Evolutionary conservation across 805 yeast genomes (phyloP).

Genomic region (Wickerhamomyces strasburgensis): DNA sequence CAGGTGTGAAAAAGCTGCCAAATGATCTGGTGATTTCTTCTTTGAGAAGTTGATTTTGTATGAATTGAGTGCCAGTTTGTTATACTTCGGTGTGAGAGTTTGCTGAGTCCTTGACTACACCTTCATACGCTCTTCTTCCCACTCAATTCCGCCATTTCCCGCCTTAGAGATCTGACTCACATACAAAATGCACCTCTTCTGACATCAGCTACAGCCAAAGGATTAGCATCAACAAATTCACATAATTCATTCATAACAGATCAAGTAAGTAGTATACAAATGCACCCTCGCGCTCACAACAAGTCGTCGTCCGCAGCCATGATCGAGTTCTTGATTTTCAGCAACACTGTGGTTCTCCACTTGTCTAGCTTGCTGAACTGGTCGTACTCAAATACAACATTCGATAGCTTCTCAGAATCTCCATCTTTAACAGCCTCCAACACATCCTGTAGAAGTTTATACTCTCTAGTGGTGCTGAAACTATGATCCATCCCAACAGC

Average conservation of each 20-base stretch:
- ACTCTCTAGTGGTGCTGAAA: slow-evolving; percentile 74
- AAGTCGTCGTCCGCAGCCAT: slow-evolving; percentile 68
- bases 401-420: slow-evolving; percentile 71
- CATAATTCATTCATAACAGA: too few relatives aligned
- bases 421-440: slow-evolving; percentile 74
- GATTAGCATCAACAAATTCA: too few relatives aligned
- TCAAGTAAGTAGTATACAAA: too few relatives aligned
- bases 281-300: slow-evolving; percentile 15
- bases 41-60: too few relatives aligned
- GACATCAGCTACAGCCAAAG: slow-evolving; percentile 7
- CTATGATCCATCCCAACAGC: slow-evolving; percentile 68
- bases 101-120: too few relatives aligned
- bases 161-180: too few relatives aligned
- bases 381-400: slow-evolving; percentile 75
- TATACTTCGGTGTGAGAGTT: too few relatives aligned
- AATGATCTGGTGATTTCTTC: too few relatives aligned
- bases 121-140: too few relatives aligned
- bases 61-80: too few relatives aligned
- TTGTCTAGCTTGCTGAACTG: slow-evolving; percentile 85
- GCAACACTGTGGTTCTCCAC: slow-evolving; percentile 79
- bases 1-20: too few relatives aligned
- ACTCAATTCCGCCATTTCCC: too few relatives aligned
- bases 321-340: slow-evolving; percentile 73
- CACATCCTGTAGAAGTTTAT: slow-evolving; percentile 57
- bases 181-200: slow-evolving; percentile 8